These are phyloP conservation scores for Anacardium occidentale DNA, from an alignment of 345 rosid genomes.

Conservation along the genomic window DNA sequence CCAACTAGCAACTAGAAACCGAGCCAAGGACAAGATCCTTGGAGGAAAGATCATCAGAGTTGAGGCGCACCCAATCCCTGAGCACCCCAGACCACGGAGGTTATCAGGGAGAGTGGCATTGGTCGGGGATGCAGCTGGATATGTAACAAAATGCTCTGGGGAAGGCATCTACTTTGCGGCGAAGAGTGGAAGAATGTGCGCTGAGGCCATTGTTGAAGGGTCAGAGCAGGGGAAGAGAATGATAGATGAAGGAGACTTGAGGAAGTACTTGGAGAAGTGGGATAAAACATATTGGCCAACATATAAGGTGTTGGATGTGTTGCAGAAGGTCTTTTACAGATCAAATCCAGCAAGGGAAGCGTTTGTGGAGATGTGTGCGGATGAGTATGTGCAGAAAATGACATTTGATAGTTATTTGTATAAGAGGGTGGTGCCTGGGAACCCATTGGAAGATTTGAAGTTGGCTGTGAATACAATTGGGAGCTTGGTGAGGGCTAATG, in stretches of 20 bases:
- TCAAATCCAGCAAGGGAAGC: slow-evolving; percentile 94
- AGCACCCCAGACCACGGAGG: slow-evolving; percentile 84
- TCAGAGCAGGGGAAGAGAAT: slow-evolving; percentile 82
- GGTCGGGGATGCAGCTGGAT: slow-evolving; percentile 92
- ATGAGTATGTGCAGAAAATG: slow-evolving; percentile 95
- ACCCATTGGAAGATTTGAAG: slow-evolving; percentile 81
- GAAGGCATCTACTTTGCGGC: slow-evolving; percentile 95
- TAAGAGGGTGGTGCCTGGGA: slow-evolving; percentile 81
- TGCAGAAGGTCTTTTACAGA: slow-evolving; percentile 87
- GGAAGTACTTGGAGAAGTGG: slow-evolving; percentile 94
- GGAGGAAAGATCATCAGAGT: slow-evolving; percentile 91
- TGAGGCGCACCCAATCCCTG: slow-evolving; percentile 91
- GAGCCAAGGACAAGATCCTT: slow-evolving; percentile 83
- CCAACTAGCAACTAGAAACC: slow-evolving; percentile 78
- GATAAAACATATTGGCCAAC: slow-evolving; percentile 94
- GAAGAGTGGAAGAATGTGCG: slow-evolving; percentile 95
- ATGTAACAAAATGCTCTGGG: slow-evolving; percentile 88
- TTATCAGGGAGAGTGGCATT: slow-evolving; percentile 64
- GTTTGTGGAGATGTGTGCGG: slow-evolving; percentile 85
- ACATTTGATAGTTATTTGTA: slow-evolving; percentile 89
- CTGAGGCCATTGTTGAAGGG: slow-evolving; percentile 85
- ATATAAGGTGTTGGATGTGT: slow-evolving; percentile 79
- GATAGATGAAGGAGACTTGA: slow-evolving; percentile 84
- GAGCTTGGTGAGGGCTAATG: slow-evolving; percentile 92
- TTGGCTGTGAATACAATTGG: slow-evolving; percentile 91